Evolutionary conservation across 2,329 filamentous ascomycete species (phyloP).

Genomic region (Aquanectria penicillioides): DNA sequence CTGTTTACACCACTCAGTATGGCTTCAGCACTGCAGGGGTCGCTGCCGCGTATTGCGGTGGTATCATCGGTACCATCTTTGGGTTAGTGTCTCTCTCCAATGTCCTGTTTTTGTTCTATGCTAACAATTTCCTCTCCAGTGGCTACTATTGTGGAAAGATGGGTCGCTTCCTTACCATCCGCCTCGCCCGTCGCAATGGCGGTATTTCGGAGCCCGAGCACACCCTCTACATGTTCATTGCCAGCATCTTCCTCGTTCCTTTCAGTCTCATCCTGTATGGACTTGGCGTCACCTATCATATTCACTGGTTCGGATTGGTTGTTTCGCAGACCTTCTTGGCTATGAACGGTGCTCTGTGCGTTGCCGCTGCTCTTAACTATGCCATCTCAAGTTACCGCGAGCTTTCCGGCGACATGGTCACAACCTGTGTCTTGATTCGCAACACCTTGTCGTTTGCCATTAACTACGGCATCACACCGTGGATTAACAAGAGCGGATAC

Average conservation of each 20-base stretch:
- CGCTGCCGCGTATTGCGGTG: constrained; percentile 41
- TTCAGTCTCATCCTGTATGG: constrained; percentile 56
- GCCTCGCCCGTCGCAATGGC: constrained; percentile 53
- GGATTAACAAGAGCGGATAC: constrained; percentile 28
- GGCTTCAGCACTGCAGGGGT: constrained; percentile 43
- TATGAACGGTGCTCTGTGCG: constrained; percentile 41
- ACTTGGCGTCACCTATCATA: constrained; percentile 41
- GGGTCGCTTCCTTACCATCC: constrained; percentile 51
- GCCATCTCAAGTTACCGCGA: constrained; percentile 45
- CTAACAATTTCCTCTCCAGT: constrained; percentile 17
- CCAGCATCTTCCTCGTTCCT: constrained; percentile 51
- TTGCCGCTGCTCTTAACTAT: constrained; percentile 41
- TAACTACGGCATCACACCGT: constrained; percentile 48
- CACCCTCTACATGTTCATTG: constrained; percentile 52
- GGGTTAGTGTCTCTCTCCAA: constrained; percentile 29
- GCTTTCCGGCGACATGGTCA: constrained; percentile 42
- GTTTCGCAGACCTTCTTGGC: constrained; percentile 42
- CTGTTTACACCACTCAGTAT: constrained; percentile 44
- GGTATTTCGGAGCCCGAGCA: constrained; percentile 61
- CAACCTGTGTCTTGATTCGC: constrained; percentile 46
- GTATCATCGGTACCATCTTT: constrained; percentile 54
- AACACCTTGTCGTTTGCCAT: constrained; percentile 53
- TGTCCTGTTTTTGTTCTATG: neutral
- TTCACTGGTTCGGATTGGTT: constrained; percentile 46
- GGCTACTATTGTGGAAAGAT: constrained; percentile 44